Conservation (phyloP, 306 rosid genomes). For the Quercus ilex region DNA sequence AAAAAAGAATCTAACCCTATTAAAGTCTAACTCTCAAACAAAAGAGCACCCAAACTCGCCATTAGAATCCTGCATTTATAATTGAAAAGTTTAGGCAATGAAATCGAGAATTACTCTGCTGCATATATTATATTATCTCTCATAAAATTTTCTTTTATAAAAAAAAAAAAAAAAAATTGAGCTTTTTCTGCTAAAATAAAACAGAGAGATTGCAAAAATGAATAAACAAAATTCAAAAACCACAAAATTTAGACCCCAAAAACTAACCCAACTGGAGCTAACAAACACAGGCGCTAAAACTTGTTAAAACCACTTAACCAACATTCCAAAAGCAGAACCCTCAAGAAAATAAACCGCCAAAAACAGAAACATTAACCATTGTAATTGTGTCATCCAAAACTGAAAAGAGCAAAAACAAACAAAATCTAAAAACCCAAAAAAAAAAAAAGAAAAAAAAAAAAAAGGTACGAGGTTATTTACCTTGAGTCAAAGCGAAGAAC, state of each 20-base stretch:
- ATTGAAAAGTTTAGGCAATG: not conserved
- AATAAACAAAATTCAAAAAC: not conserved
- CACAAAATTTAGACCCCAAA: not conserved
- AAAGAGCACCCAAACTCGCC: not conserved
- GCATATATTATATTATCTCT: not conserved
- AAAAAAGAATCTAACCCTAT: too few species aligned
- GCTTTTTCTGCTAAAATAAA: not conserved
- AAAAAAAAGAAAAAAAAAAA: not conserved
- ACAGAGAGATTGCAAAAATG: not conserved
- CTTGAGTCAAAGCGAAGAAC: conserved; percentile 35
- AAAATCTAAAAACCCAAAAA: not conserved
- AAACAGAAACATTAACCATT: not conserved
- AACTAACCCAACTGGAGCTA: not conserved
- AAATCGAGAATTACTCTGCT: not conserved
- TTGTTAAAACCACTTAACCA: not conserved
- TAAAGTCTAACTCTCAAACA: too few species aligned
- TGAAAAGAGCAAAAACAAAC: too few species aligned
- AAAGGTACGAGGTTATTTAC: conserved; percentile 7
- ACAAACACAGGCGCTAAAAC: not conserved
- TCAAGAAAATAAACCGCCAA: too few species aligned
- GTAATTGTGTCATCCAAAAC: too few species aligned
- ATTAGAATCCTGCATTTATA: not conserved
- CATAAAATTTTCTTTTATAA: too few species aligned
- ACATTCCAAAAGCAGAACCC: not conserved
- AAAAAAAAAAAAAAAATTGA: too few species aligned